Conservation (phyloP, 768 basidiomycete genomes). For the Mycena epipterygia region DNA sequence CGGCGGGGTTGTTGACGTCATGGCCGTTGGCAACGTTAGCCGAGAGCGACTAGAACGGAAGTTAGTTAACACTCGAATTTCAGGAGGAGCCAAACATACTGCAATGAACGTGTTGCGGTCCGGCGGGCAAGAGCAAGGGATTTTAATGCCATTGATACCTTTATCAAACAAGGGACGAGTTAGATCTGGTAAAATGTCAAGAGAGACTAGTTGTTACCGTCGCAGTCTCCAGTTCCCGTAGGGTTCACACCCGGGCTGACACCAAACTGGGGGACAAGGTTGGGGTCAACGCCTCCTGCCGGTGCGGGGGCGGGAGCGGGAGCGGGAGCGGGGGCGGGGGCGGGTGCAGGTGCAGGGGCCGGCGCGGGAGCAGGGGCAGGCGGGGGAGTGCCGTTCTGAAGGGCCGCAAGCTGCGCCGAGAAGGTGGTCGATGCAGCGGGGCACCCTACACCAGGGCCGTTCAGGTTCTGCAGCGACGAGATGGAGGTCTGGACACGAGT, state of each 20-base stretch:
- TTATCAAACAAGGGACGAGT: too few species aligned
- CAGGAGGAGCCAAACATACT: constrained; percentile 45
- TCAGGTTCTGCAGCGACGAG: constrained; percentile 80
- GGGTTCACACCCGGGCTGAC: constrained; percentile 18
- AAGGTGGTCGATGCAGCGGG: constrained; percentile 75
- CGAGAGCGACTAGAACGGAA: constrained; percentile 52
- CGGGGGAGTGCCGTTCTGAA: background rate
- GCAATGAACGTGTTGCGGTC: constrained; percentile 63
- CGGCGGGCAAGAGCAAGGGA: constrained; percentile 81
- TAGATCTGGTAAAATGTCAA: too few species aligned
- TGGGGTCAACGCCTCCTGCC: constrained; percentile 49
- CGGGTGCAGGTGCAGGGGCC: background rate
- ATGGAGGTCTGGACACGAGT: constrained; percentile 71
- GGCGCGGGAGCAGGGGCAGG: background rate
- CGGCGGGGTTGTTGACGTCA: constrained; percentile 71
- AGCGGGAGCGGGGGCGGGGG: background rate
- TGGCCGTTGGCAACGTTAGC: constrained; percentile 73
- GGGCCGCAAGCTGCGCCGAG: constrained; percentile 8
- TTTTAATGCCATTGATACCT: constrained; percentile 70
- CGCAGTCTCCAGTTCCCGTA: constrained; percentile 61
- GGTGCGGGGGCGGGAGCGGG: background rate
- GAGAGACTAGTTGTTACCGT: constrained; percentile 71
- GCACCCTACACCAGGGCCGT: constrained; percentile 77
- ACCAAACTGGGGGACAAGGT: constrained; percentile 40
- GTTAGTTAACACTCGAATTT: background rate